Evolutionary conservation across 2,329 filamentous ascomycete species (phyloP).

Genomic region (Clarireedia homoeocarpa): DNA sequence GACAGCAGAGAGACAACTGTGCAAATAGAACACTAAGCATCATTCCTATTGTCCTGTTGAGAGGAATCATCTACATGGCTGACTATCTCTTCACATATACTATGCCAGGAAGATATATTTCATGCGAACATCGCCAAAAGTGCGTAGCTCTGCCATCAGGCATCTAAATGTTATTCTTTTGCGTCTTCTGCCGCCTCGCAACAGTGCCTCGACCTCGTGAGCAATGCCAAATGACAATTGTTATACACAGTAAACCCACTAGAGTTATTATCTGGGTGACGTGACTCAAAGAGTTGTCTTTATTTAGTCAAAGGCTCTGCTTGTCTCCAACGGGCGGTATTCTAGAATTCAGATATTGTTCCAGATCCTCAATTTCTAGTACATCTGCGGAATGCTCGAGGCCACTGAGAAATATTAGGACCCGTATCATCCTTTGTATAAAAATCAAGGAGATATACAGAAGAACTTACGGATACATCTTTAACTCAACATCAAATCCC

Average conservation of each 20-base stretch:
- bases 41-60: too few relatives aligned
- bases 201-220: neutral
- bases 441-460: neutral
- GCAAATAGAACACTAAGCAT: too few relatives aligned
- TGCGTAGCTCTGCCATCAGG: too few relatives aligned
- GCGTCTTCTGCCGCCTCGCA: neutral
- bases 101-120: too few relatives aligned
- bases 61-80: too few relatives aligned
- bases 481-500: conserved; percentile 68
- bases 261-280: neutral
- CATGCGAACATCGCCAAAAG: too few relatives aligned
- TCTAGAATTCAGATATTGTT: conserved; percentile 44
- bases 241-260: conserved; percentile 2
- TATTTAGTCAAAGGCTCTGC: conserved; percentile 17
- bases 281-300: neutral
- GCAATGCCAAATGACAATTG: neutral
- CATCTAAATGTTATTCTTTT: neutral
- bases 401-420: conserved; percentile 36
- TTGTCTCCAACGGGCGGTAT: conserved; percentile 38
- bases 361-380: conserved; percentile 76
- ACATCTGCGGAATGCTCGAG: conserved; percentile 70
- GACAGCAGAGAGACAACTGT: too few relatives aligned
- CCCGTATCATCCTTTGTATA: neutral
- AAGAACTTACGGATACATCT: conserved; percentile 59
- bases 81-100: too few relatives aligned